Conservation (phyloP, 441 rosid genomes). For the Populus hybrid region DNA sequence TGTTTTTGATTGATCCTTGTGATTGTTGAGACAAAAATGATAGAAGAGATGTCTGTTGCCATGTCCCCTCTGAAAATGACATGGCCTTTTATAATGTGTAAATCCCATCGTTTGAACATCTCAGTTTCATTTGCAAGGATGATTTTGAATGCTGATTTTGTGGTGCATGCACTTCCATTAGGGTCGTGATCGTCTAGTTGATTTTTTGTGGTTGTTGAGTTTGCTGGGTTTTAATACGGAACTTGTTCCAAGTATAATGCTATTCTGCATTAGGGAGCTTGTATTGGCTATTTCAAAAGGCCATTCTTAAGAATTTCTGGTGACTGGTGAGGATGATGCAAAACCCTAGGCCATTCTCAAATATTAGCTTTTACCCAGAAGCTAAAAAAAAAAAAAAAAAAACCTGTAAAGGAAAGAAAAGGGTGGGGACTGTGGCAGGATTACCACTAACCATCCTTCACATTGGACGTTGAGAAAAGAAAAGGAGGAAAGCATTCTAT, state of each 20-base stretch:
- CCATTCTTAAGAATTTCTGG: background rate
- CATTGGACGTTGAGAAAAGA: background rate
- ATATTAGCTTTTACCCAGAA: background rate
- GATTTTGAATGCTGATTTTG: background rate
- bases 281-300: background rate
- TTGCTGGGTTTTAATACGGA: background rate
- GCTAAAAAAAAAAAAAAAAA: background rate
- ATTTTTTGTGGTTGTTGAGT: background rate
- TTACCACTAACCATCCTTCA: background rate
- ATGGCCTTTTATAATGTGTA: background rate
- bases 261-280: background rate
- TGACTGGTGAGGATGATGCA: background rate
- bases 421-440: background rate
- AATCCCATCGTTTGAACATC: background rate
- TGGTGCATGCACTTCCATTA: background rate
- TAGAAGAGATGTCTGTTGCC: slow-evolving; percentile 1
- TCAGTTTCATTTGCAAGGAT: background rate
- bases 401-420: background rate
- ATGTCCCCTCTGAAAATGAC: slow-evolving; percentile 7
- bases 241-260: background rate
- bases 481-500: too few relatives aligned
- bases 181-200: background rate
- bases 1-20: background rate
- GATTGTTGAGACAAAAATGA: background rate
- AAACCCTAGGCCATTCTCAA: background rate